phyloP scores from a whole-genome alignment of 768 basidiomycete species.

The Gautieria morchelliformis region DNA sequence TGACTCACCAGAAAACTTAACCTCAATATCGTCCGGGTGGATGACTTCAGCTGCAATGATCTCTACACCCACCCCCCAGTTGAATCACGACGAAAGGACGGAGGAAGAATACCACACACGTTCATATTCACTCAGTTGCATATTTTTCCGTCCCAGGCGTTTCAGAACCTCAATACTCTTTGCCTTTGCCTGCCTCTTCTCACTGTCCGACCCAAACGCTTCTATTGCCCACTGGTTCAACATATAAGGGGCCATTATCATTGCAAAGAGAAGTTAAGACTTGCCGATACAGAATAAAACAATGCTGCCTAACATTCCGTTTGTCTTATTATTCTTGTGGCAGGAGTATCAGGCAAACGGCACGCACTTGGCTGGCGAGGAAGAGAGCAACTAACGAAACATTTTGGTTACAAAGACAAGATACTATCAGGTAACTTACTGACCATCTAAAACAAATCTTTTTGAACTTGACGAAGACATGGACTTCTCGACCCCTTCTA shows the following conservation, averaged over 20 bases:
- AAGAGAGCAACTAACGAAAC: constrained; percentile 30
- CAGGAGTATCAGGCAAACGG: background rate
- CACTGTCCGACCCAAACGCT: constrained; percentile 31
- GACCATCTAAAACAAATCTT: constrained; percentile 18
- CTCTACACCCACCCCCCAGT: constrained; percentile 30
- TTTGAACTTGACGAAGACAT: constrained; percentile 15
- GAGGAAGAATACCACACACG: constrained; percentile 33
- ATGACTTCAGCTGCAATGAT: constrained; percentile 90
- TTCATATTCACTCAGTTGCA: constrained; percentile 89
- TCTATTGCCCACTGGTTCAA: constrained; percentile 55
- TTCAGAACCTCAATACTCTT: constrained; percentile 66
- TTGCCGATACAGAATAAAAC: constrained; percentile 65
- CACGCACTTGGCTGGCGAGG: constrained; percentile 41
- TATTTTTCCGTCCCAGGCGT: constrained; percentile 56
- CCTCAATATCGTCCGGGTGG: constrained; percentile 79
- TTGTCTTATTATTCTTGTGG: background rate
- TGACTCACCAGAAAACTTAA: constrained; percentile 59
- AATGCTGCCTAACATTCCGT: constrained; percentile 50
- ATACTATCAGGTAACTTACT: background rate
- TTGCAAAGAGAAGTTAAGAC: constrained; percentile 16
- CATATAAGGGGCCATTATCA: background rate
- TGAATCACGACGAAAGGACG: background rate
- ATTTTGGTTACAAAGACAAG: background rate
- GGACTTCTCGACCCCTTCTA: no score
- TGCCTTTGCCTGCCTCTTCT: constrained; percentile 52